These are phyloP conservation scores for Schizonepeta tenuifolia DNA, from an alignment of 257 asterid genomes.

Conservation along the genomic window DNA sequence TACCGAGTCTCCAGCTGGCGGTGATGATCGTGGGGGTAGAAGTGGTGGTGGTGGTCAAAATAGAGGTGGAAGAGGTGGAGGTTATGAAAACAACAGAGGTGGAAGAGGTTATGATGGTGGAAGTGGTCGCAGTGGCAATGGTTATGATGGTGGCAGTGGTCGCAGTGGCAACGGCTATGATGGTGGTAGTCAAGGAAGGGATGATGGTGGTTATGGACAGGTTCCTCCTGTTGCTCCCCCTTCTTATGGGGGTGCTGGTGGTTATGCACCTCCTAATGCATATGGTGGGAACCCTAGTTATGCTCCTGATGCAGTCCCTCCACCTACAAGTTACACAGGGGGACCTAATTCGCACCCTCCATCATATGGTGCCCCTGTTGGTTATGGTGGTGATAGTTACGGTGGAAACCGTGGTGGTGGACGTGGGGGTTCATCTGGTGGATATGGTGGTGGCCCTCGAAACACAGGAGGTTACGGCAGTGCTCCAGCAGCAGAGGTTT, in stretches of 20 bases:
- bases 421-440: slow-evolving; percentile 71
- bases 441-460: slow-evolving; percentile 71
- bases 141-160: slow-evolving; percentile 56
- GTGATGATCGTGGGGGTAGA: slow-evolving; percentile 82
- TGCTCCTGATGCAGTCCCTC: slow-evolving; percentile 78
- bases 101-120: slow-evolving; percentile 63
- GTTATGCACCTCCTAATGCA: slow-evolving; percentile 64
- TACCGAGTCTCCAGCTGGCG: slow-evolving; percentile 81
- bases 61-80: slow-evolving; percentile 61
- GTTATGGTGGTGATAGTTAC: slow-evolving; percentile 64
- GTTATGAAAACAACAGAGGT: slow-evolving; percentile 61
- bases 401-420: slow-evolving; percentile 74
- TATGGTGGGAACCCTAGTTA: slow-evolving; percentile 72
- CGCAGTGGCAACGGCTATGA: slow-evolving; percentile 59
- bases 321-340: slow-evolving; percentile 88
- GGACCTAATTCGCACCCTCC: slow-evolving; percentile 92
- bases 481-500: slow-evolving; percentile 61
- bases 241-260: slow-evolving; percentile 69
- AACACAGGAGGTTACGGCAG: slow-evolving; percentile 68
- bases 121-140: slow-evolving; percentile 62
- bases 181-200: slow-evolving; percentile 72
- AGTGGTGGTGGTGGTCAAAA: slow-evolving; percentile 50
- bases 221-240: slow-evolving; percentile 71
- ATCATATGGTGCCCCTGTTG: slow-evolving; percentile 83
- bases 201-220: slow-evolving; percentile 72